These are phyloP conservation scores for Rossbeevera mucosa DNA, from an alignment of 768 basidiomycete genomes.

Conservation along the genomic window DNA sequence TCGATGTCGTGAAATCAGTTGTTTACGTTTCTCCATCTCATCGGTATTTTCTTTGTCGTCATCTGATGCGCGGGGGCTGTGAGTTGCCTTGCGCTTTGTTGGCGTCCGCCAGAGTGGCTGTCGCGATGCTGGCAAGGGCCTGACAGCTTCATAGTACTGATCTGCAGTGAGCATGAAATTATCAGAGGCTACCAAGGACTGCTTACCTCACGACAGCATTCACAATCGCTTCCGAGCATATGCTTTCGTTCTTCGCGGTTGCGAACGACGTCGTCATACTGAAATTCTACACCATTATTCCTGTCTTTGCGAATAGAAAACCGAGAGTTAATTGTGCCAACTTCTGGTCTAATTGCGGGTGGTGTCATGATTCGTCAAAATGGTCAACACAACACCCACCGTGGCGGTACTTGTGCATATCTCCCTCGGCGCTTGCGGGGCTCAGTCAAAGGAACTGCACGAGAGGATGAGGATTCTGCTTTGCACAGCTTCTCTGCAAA, in stretches of 20 bases:
- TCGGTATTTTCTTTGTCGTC: constrained; percentile 31
- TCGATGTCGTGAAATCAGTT: constrained; percentile 68
- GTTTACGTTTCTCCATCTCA: constrained; percentile 50
- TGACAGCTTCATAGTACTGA: constrained; percentile 78
- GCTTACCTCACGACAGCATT: constrained; percentile 73
- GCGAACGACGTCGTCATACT: constrained; percentile 76
- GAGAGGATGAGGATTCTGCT: constrained; percentile 8
- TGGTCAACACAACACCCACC: constrained; percentile 19
- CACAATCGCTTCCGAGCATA: constrained; percentile 76
- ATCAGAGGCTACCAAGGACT: not conserved
- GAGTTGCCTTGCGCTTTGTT: constrained; percentile 28
- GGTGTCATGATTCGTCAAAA: not conserved
- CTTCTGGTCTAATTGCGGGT: constrained; percentile 17
- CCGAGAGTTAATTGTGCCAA: constrained; percentile 53
- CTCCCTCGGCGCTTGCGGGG: constrained; percentile 54
- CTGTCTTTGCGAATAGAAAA: constrained; percentile 62
- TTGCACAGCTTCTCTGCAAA: constrained; percentile 13
- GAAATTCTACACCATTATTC: constrained; percentile 63
- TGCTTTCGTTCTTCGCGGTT: constrained; percentile 55
- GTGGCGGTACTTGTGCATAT: constrained; percentile 41
- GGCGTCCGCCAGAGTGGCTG: constrained; percentile 76
- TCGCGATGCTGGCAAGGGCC: constrained; percentile 64
- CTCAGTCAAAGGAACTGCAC: constrained; percentile 11
- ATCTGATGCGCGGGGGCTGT: not conserved
- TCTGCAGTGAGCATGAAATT: not conserved